phyloP scores from a whole-genome alignment of 2,329 filamentous ascomycete genomes.

The Zalaria sp. region DNA sequence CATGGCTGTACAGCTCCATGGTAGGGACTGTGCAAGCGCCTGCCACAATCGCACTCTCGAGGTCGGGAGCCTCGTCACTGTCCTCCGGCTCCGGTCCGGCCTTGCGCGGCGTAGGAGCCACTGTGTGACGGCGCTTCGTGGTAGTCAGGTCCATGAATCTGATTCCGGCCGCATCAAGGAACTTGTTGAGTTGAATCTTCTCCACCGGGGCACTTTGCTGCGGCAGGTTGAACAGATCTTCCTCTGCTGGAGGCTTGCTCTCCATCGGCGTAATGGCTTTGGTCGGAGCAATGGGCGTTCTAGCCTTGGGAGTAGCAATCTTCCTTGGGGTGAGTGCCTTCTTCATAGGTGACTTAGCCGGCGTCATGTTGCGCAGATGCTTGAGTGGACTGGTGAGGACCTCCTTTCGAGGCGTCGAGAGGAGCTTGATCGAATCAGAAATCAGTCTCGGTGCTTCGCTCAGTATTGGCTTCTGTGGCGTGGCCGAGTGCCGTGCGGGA shows the following conservation, averaged over 20 bases:
- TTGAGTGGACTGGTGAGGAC: constrained; percentile 27
- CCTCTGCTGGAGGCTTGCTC: not conserved
- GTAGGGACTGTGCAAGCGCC: constrained; percentile 85
- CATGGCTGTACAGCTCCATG: constrained; percentile 87
- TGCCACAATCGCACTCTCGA: constrained; percentile 73
- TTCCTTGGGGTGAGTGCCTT: constrained; percentile 25
- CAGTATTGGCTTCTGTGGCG: constrained; percentile 5
- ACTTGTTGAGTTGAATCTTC: constrained; percentile 62
- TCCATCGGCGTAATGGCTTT: constrained; percentile 5
- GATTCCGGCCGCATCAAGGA: constrained; percentile 88
- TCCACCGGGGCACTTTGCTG: constrained; percentile 9
- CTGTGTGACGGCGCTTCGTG: constrained; percentile 79
- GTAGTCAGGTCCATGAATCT: constrained; percentile 98
- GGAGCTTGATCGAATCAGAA: constrained; percentile 29
- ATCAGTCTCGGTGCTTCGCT: constrained; percentile 1
- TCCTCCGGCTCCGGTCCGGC: constrained; percentile 5
- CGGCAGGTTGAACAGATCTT: constrained; percentile 10
- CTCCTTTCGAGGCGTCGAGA: constrained; percentile 35
- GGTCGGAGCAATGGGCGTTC: constrained; percentile 11
- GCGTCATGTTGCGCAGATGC: constrained; percentile 15
- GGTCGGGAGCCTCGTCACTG: constrained; percentile 17
- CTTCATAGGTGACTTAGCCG: constrained; percentile 20
- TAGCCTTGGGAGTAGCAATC: constrained; percentile 21
- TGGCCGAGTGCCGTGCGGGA: constrained; percentile 2
- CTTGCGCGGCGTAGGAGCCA: constrained; percentile 36